These are phyloP conservation scores for Colletotrichum sp. DNA, from an alignment of 2,329 filamentous ascomycete species.

Conservation along the genomic window DNA sequence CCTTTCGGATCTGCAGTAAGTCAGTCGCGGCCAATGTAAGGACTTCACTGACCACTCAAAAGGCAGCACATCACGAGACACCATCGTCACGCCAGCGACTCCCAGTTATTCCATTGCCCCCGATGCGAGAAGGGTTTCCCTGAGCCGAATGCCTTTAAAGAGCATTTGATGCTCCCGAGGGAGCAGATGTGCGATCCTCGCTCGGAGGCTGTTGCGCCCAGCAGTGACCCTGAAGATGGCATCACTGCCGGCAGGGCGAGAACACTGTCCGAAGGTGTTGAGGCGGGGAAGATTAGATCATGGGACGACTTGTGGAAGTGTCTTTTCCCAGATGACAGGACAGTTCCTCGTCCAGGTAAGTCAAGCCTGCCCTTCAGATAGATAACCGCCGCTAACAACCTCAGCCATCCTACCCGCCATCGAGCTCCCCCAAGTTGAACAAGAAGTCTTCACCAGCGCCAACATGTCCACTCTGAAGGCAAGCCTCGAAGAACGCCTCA, in stretches of 20 bases:
- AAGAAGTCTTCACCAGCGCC: constrained; percentile 11
- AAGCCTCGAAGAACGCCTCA: constrained; percentile 14
- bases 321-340: neutral
- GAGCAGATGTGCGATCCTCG: constrained; percentile 42
- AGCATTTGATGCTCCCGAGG: constrained; percentile 43
- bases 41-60: neutral
- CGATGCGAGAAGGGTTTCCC: constrained; percentile 43
- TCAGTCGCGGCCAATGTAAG: fast-evolving
- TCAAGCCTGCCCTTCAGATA: fast-evolving
- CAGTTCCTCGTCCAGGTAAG: constrained; percentile 10
- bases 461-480: constrained; percentile 13
- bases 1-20: constrained; percentile 37
- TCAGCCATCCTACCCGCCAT: constrained; percentile 1
- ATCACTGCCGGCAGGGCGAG: neutral
- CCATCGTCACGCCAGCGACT: constrained; percentile 41
- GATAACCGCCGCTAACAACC: neutral
- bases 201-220: neutral
- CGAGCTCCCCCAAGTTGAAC: constrained; percentile 14
- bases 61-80: constrained; percentile 47
- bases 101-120: constrained; percentile 42
- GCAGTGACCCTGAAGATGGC: neutral
- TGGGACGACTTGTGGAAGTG: constrained; percentile 16
- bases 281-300: neutral
- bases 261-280: neutral
- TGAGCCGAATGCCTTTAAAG: constrained; percentile 39